Conservation (phyloP, 805 yeast species). For the Tetrapisispora iriomotensis region DNA sequence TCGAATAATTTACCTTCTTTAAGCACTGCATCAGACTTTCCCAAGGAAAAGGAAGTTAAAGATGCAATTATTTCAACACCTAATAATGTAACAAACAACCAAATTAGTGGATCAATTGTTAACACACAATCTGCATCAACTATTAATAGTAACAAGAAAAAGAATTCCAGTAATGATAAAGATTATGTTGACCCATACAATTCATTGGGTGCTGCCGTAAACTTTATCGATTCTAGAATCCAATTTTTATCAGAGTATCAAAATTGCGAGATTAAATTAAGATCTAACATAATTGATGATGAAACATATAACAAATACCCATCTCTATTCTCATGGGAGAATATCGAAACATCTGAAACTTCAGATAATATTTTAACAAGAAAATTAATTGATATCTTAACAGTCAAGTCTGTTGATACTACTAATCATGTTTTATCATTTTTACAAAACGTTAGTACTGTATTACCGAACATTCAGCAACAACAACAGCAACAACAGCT, state of each 20-base stretch:
- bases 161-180: conserved; percentile 28
- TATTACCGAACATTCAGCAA: conserved; percentile 8
- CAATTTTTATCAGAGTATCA: conserved; percentile 33
- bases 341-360: conserved; percentile 29
- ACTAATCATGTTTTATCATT: conserved; percentile 26
- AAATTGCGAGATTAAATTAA: conserved; percentile 32
- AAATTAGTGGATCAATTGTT: not conserved
- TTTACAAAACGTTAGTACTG: conserved; percentile 20
- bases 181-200: conserved; percentile 38
- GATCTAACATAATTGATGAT: conserved; percentile 24
- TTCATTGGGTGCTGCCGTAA: conserved; percentile 36
- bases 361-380: conserved; percentile 25
- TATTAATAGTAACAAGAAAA: conserved; percentile 17
- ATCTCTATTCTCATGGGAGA: conserved; percentile 41
- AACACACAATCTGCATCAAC: conserved; percentile 6
- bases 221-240: conserved; percentile 40
- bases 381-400: conserved; percentile 30
- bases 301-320: conserved; percentile 28
- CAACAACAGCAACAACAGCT: conserved; percentile 18
- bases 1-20: conserved; percentile 24
- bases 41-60: conserved; percentile 10
- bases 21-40: conserved; percentile 13
- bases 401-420: conserved; percentile 28
- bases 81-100: no score
- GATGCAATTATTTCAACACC: conserved; percentile 1